Percentiles rank a stretch among this genome's conserved stretches.
These are phyloP conservation scores for Anthracocystis setariae DNA, from an alignment of 1,284 basidiomycete species.

Conservation along the genomic window DNA sequence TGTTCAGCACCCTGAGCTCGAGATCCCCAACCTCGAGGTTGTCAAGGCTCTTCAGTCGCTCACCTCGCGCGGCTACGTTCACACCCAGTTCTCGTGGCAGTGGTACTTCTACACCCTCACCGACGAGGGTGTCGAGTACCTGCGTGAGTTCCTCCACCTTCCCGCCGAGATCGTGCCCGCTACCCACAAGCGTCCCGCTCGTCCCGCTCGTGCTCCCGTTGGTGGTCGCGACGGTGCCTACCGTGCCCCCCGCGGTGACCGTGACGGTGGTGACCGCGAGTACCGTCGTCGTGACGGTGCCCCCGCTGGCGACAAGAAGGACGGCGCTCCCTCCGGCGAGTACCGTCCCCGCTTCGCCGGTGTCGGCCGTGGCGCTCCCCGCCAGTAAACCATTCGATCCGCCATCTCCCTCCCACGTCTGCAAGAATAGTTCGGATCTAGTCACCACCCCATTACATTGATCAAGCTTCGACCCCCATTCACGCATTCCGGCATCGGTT, in stretches of 20 bases:
- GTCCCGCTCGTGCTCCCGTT: constrained; percentile 60
- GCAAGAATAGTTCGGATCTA: too few relatives aligned
- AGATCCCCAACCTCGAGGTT: constrained; percentile 95
- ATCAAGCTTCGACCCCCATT: too few relatives aligned
- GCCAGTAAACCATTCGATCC: constrained; percentile 55
- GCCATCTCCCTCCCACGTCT: neutral
- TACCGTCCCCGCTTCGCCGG: constrained; percentile 67
- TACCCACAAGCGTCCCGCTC: constrained; percentile 67
- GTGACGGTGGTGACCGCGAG: constrained; percentile 65
- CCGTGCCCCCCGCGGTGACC: constrained; percentile 63
- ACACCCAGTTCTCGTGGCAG: constrained; percentile 80
- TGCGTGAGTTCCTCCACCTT: constrained; percentile 67
- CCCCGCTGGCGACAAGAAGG: constrained; percentile 64
- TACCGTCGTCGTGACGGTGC: constrained; percentile 63
- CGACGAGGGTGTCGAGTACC: constrained; percentile 68
- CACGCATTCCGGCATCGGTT: too few relatives aligned
- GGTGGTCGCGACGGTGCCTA: constrained; percentile 63
- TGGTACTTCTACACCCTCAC: constrained; percentile 69
- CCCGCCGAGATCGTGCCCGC: constrained; percentile 68
- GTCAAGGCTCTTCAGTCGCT: constrained; percentile 99
- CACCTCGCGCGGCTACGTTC: constrained; percentile 93
- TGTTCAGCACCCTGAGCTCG: constrained; percentile 95
- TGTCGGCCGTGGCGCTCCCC: constrained; percentile 63
- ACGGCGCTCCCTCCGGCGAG: constrained; percentile 62
- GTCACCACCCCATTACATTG: too few relatives aligned